These are phyloP conservation scores for Boletus reticuloceps DNA, from an alignment of 768 basidiomycete species.

Conservation along the genomic window DNA sequence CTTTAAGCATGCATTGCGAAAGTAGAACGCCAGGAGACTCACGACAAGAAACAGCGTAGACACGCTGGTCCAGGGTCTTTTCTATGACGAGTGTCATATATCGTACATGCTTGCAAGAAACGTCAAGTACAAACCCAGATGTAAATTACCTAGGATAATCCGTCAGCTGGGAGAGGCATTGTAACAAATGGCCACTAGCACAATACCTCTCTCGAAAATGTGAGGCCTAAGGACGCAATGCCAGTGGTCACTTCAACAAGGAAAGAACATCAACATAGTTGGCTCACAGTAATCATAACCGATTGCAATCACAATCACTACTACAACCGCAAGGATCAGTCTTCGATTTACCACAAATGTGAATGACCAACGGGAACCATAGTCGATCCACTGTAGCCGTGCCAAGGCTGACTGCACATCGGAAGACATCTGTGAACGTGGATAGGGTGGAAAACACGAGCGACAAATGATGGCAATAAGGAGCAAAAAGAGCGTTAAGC, in stretches of 20 bases:
- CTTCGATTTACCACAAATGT: not conserved
- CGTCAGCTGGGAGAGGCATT: not conserved
- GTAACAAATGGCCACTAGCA: not conserved
- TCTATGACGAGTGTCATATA: not conserved
- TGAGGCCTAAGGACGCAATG: not conserved
- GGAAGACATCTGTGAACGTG: not conserved
- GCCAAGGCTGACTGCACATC: not conserved
- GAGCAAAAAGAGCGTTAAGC: no score
- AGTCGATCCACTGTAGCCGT: not conserved
- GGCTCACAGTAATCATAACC: not conserved
- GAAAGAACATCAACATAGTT: not conserved
- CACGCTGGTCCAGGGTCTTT: not conserved
- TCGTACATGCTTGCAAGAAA: not conserved
- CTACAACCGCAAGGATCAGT: not conserved
- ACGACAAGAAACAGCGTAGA: slow-evolving; percentile 1
- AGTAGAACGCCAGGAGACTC: not conserved
- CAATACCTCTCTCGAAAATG: not conserved
- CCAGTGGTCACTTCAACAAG: not conserved
- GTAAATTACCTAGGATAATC: not conserved
- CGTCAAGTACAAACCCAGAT: slow-evolving; percentile 1
- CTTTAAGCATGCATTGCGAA: not conserved
- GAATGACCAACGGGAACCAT: not conserved
- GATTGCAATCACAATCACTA: not conserved
- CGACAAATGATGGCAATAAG: no score
- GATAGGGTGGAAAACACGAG: not conserved